Conservation (phyloP, 2,329 filamentous ascomycete genomes). For the Verticillium klebahnii region DNA sequence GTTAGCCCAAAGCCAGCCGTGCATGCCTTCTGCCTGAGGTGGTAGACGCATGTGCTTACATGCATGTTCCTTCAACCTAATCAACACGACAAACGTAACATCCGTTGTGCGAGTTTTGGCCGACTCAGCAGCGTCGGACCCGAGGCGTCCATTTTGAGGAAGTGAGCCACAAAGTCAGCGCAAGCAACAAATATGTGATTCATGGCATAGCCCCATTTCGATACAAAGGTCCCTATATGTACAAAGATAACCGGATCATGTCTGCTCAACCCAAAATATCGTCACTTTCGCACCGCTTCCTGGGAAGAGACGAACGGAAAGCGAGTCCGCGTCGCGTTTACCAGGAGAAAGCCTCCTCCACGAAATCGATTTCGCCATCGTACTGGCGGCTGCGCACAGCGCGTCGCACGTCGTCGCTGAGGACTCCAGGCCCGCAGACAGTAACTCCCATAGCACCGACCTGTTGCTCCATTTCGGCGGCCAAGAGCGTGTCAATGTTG, state of each 20-base stretch:
- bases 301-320: not conserved
- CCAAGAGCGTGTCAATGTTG: conserved; percentile 67
- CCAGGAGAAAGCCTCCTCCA: conserved; percentile 72
- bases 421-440: conserved; percentile 68
- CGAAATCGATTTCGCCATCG: conserved; percentile 66
- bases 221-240: not conserved
- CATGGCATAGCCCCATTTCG: not conserved
- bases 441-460: conserved; percentile 69
- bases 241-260: not conserved
- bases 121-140: too few species aligned
- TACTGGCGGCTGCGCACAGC: conserved; percentile 63
- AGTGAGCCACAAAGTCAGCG: too few species aligned
- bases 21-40: too few species aligned
- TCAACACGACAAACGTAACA: too few species aligned
- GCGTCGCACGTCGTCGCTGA: conserved; percentile 70
- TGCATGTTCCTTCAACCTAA: too few species aligned
- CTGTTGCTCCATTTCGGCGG: conserved; percentile 69
- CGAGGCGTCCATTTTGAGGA: too few species aligned
- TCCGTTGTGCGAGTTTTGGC: too few species aligned
- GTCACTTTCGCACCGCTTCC: not conserved
- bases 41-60: too few species aligned
- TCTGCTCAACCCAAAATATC: not conserved
- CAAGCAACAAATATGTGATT: not conserved
- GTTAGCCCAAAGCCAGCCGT: too few species aligned
- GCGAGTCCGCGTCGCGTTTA: conserved; percentile 20